These are phyloP conservation scores for Warburgia ugandensis DNA, from an alignment of 164 flowering plant genomes.

Conservation along the genomic window DNA sequence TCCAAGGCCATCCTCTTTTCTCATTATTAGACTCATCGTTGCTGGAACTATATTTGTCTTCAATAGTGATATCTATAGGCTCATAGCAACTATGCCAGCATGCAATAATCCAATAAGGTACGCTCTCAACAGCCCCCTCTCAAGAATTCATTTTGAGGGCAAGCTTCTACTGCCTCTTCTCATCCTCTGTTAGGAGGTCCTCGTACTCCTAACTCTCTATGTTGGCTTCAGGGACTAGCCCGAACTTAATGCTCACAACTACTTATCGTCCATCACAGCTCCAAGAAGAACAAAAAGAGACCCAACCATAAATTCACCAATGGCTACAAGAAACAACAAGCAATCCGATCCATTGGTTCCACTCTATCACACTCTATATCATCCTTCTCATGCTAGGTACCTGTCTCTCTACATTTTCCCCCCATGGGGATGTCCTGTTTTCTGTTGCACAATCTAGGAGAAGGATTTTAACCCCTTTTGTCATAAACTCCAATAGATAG, in stretches of 20 bases:
- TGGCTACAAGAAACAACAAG: too few species aligned
- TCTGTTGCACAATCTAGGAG: too few species aligned
- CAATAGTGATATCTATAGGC: conserved; percentile 51
- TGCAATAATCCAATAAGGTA: conserved; percentile 32
- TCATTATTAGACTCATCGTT: conserved; percentile 53
- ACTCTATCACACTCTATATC: too few species aligned
- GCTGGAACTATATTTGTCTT: conserved; percentile 37
- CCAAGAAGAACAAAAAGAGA: too few species aligned
- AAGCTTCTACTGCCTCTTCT: conserved; percentile 67
- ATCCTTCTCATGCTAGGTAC: too few species aligned
- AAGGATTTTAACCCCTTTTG: too few species aligned
- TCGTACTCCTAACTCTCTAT: conserved; percentile 51
- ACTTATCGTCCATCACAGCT: conserved; percentile 76
- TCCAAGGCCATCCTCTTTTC: conserved; percentile 84
- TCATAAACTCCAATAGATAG: too few species aligned
- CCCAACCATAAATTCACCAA: too few species aligned
- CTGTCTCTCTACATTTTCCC: too few species aligned
- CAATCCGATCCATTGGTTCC: too few species aligned
- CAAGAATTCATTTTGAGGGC: conserved; percentile 71
- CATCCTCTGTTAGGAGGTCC: conserved; percentile 75
- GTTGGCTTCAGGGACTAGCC: too few species aligned
- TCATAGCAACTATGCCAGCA: conserved; percentile 77
- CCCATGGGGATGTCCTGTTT: too few species aligned
- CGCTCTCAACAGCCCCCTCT: conserved; percentile 31
- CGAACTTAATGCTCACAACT: conserved; percentile 44